A percentile compares a stretch with the other conserved stretches of the same genome.
Evolutionary conservation across 768 basidiomycete species (phyloP).

Genomic region (Leccinum fibrillosum): DNA sequence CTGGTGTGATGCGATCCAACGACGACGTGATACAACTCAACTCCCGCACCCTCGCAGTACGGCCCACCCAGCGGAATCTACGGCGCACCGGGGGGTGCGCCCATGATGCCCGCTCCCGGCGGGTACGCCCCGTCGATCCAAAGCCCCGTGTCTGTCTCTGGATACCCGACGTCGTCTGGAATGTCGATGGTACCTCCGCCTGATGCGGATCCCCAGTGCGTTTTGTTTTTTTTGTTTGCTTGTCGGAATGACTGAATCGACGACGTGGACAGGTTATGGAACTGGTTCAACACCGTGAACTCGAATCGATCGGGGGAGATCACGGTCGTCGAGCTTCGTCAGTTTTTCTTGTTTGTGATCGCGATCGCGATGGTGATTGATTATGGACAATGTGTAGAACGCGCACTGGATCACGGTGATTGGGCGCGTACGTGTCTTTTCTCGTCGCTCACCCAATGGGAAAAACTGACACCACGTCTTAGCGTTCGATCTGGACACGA

Average conservation of each 20-base stretch:
- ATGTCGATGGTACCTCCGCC: slow-evolving; percentile 29
- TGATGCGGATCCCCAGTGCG: slow-evolving; percentile 76
- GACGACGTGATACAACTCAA: background rate
- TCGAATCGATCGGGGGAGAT: slow-evolving; percentile 66
- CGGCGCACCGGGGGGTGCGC: background rate
- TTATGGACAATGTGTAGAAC: slow-evolving; percentile 30
- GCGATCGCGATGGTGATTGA: background rate
- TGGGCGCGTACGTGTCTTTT: slow-evolving; percentile 63
- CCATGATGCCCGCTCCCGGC: background rate
- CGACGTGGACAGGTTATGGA: slow-evolving; percentile 55
- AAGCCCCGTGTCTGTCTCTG: background rate
- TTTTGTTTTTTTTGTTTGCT: background rate
- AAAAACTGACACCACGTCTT: background rate
- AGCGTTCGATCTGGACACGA: slow-evolving; percentile 86
- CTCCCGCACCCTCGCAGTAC: background rate
- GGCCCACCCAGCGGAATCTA: background rate
- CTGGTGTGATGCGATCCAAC: background rate
- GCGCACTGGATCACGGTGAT: slow-evolving; percentile 57
- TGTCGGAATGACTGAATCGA: background rate
- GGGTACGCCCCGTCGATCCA: background rate
- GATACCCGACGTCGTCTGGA: slow-evolving; percentile 9
- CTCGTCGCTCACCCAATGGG: background rate
- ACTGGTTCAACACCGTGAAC: slow-evolving; percentile 71
- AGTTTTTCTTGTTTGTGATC: slow-evolving; percentile 18
- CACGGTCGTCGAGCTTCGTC: slow-evolving; percentile 62